Conservation (phyloP, 164 flowering plant genomes). For the Vitis amurensis region DNA sequence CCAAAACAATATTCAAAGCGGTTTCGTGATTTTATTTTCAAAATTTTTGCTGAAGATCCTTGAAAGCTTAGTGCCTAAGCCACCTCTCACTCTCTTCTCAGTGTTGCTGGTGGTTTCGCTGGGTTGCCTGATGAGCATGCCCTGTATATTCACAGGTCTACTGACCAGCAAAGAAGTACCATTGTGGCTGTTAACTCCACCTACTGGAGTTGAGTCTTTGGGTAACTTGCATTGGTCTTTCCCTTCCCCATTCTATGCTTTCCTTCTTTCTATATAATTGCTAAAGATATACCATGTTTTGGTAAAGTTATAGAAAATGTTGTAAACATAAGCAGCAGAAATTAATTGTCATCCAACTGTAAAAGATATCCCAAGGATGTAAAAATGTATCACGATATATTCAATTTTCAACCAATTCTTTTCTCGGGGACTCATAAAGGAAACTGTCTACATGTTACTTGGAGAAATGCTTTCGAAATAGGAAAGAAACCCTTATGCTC, state of each 20-base stretch:
- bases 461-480: not conserved
- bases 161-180: too few species aligned
- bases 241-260: not conserved
- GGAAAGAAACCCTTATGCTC: not conserved
- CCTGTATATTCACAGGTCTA: not conserved
- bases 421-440: not conserved
- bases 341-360: not conserved
- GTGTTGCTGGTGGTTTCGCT: not conserved
- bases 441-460: not conserved
- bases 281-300: not conserved
- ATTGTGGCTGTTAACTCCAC: too few species aligned
- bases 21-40: constrained; percentile 70
- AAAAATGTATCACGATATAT: not conserved
- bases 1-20: constrained; percentile 73
- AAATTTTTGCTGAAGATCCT: constrained; percentile 54
- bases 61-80: constrained; percentile 5
- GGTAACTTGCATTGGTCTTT: too few species aligned
- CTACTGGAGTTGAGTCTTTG: too few species aligned
- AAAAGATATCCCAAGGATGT: not conserved
- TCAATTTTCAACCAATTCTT: not conserved
- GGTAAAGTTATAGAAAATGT: not conserved
- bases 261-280: not conserved
- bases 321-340: not conserved
- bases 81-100: not conserved
- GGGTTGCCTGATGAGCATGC: not conserved